These are phyloP conservation scores for Aspergillus sp. DNA, from an alignment of 2,329 filamentous ascomycete genomes.

Conservation along the genomic window DNA sequence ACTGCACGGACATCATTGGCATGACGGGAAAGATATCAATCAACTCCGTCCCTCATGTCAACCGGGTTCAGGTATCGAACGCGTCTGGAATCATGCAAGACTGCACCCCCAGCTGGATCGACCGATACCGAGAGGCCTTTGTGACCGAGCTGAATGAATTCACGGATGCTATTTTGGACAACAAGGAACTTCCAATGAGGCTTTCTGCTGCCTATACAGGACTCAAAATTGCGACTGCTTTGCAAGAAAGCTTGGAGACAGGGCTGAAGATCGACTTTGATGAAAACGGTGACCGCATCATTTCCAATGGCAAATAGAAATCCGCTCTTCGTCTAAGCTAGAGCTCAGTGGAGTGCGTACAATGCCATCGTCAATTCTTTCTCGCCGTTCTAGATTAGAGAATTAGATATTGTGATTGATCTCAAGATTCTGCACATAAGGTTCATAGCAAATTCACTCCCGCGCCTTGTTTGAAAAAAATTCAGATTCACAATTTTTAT, in stretches of 20 bases:
- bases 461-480: too few relatives aligned
- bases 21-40: constrained; percentile 34
- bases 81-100: constrained; percentile 15
- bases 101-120: constrained; percentile 17
- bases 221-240: constrained; percentile 5
- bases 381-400: too few relatives aligned
- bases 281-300: too few relatives aligned
- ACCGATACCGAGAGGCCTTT: constrained; percentile 23
- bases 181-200: constrained; percentile 1
- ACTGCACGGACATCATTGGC: constrained; percentile 40
- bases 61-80: constrained; percentile 19
- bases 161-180: constrained; percentile 8
- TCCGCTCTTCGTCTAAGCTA: neutral
- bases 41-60: constrained; percentile 24
- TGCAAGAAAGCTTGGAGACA: constrained; percentile 6
- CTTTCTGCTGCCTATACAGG: neutral
- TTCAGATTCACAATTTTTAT: too few relatives aligned
- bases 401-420: too few relatives aligned
- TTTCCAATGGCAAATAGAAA: too few relatives aligned
- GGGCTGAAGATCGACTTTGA: neutral
- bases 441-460: too few relatives aligned
- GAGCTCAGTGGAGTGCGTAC: neutral
- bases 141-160: constrained; percentile 21
- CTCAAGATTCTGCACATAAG: too few relatives aligned
- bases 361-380: too few relatives aligned